Conservation (phyloP, 78 protist species). For the Cyanophora paradoxa region DNA sequence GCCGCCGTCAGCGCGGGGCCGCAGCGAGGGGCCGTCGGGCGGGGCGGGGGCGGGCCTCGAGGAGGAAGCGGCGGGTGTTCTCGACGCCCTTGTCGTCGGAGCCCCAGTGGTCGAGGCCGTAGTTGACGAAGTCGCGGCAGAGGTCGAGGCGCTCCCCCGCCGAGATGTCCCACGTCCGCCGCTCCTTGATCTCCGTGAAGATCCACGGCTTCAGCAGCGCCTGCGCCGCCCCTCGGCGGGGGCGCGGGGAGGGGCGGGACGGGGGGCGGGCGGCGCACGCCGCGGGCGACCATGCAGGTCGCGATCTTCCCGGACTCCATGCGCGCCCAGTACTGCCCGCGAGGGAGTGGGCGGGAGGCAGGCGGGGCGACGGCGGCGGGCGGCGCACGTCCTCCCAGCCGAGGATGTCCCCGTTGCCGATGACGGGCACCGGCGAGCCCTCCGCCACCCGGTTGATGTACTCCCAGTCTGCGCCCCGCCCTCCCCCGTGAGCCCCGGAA, state of each 20-base stretch:
- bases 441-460: constrained; percentile 41
- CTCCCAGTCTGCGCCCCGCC: constrained; percentile 88
- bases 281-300: constrained; percentile 4
- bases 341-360: too few relatives aligned
- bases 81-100: constrained; percentile 42
- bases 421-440: not conserved
- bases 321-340: too few relatives aligned
- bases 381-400: constrained; percentile 50
- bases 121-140: constrained; percentile 8
- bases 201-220: constrained; percentile 98
- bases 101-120: constrained; percentile 26
- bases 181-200: constrained; percentile 93
- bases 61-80: constrained; percentile 74
- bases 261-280: not conserved
- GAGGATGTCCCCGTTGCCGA: constrained; percentile 86
- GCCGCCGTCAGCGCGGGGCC: too few relatives aligned
- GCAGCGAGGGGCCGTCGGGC: too few relatives aligned
- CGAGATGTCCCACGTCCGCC: constrained; percentile 81
- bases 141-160: constrained; percentile 84
- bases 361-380: too few relatives aligned
- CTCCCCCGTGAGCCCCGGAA: too few relatives aligned
- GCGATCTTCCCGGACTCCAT: not conserved
- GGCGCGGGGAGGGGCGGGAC: not conserved
- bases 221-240: constrained; percentile 28
- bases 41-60: too few relatives aligned